A percentile compares a stretch with the other conserved stretches of the same genome.
phyloP scores from a whole-genome alignment of 2,329 filamentous ascomycete genomes.

The Penicillium sp. region DNA sequence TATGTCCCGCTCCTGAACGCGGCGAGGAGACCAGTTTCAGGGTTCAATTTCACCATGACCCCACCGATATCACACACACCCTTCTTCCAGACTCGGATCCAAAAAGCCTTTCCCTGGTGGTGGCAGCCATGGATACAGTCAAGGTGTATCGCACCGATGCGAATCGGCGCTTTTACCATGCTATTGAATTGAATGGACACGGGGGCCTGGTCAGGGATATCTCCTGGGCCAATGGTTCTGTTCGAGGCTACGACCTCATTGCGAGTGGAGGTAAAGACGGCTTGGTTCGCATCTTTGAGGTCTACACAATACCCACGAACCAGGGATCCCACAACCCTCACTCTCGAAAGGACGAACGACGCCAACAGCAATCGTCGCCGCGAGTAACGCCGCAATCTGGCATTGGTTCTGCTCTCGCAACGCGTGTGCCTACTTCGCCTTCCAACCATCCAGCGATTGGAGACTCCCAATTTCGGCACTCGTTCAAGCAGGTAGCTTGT shows the following conservation, averaged over 20 bases:
- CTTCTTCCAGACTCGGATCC: constrained; percentile 74
- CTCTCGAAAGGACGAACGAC: constrained; percentile 26
- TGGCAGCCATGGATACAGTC: constrained; percentile 78
- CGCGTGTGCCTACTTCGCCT: constrained; percentile 28
- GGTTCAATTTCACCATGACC: constrained; percentile 83
- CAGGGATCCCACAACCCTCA: constrained; percentile 27
- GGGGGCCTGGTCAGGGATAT: constrained; percentile 77
- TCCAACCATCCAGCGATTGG: constrained; percentile 32
- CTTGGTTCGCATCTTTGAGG: constrained; percentile 77
- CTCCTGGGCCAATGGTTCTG: constrained; percentile 87
- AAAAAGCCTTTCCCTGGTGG: constrained; percentile 74
- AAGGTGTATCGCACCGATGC: constrained; percentile 74
- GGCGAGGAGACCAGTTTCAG: constrained; percentile 85
- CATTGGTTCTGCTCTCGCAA: constrained; percentile 42
- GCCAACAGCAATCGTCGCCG: constrained; percentile 24
- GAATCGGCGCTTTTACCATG: constrained; percentile 76
- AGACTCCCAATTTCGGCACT: constrained; percentile 41
- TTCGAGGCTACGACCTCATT: constrained; percentile 82
- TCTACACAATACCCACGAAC: constrained; percentile 35
- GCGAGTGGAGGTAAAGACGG: constrained; percentile 93
- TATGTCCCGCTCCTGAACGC: constrained; percentile 64
- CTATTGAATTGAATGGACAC: constrained; percentile 69
- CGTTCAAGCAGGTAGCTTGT: constrained; percentile 41
- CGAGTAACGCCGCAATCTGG: constrained; percentile 39
- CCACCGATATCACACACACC: constrained; percentile 65